phyloP scores from a whole-genome alignment of 1,139 yeast species.

The Pichia terricola region DNA sequence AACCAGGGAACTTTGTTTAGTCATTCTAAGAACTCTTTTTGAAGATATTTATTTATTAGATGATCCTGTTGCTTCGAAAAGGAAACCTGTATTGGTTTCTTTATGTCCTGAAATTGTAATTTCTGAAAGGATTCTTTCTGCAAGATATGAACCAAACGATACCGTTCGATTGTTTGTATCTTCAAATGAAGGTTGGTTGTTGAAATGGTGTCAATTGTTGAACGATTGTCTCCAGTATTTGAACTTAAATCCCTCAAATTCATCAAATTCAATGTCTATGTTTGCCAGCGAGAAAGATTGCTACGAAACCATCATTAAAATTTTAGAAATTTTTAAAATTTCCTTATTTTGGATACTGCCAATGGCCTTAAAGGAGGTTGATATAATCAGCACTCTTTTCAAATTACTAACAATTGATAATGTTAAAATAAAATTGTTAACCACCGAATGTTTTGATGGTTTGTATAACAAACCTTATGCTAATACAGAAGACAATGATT shows the following conservation, averaged over 20 bases:
- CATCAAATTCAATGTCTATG: neutral
- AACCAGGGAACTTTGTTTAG: slow-evolving; percentile 65
- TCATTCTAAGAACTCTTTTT: slow-evolving; percentile 74
- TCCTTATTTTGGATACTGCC: slow-evolving; percentile 91
- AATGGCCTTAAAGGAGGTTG: slow-evolving; percentile 55
- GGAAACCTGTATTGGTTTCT: slow-evolving; percentile 71
- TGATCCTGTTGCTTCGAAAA: slow-evolving; percentile 78
- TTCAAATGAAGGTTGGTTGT: slow-evolving; percentile 79
- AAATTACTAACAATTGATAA: slow-evolving; percentile 52
- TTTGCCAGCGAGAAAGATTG: neutral
- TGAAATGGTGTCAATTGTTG: slow-evolving; percentile 60
- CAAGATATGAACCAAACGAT: slow-evolving; percentile 65
- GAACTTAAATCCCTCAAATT: neutral
- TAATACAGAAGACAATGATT: slow-evolving; percentile 63
- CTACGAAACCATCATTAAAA: slow-evolving; percentile 45
- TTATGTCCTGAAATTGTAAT: slow-evolving; percentile 77
- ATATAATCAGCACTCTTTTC: slow-evolving; percentile 57
- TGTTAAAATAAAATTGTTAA: slow-evolving; percentile 65
- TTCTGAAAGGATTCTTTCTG: slow-evolving; percentile 53
- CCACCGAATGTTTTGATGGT: slow-evolving; percentile 86
- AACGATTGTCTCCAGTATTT: slow-evolving; percentile 37
- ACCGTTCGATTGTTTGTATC: slow-evolving; percentile 52
- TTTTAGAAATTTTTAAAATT: slow-evolving; percentile 76
- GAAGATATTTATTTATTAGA: slow-evolving; percentile 92
- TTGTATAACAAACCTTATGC: slow-evolving; percentile 75